phyloP scores from a whole-genome alignment of 2,329 filamentous ascomycete genomes.

The Ophiocordyceps camponoti-saundersi region DNA sequence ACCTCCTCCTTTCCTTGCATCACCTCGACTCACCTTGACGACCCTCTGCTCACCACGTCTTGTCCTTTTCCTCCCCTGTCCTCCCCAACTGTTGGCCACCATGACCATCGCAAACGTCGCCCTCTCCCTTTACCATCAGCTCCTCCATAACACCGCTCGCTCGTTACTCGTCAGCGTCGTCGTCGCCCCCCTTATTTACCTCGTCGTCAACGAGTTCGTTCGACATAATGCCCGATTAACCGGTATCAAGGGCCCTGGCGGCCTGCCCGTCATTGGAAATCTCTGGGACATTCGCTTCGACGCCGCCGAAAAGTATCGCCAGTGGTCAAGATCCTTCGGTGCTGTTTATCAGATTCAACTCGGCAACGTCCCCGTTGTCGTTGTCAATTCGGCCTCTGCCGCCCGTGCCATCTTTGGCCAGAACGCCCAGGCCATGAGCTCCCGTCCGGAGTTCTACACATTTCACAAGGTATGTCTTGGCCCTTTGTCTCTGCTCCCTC shows the following conservation, averaged over 20 bases:
- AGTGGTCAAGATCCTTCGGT: slow-evolving; percentile 31
- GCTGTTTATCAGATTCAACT: slow-evolving; percentile 39
- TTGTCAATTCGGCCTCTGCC: slow-evolving; percentile 35
- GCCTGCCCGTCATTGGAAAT: slow-evolving; percentile 37
- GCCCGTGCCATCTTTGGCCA: slow-evolving; percentile 33
- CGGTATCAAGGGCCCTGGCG: slow-evolving; percentile 28
- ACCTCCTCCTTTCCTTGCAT: too few relatives aligned
- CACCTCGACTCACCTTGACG: neutral
- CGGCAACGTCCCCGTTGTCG: slow-evolving; percentile 37
- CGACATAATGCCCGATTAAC: slow-evolving; percentile 25
- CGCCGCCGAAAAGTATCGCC: slow-evolving; percentile 37
- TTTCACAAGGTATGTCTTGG: slow-evolving; percentile 32
- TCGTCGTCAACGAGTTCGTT: slow-evolving; percentile 31
- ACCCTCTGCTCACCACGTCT: neutral
- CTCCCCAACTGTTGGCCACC: neutral
- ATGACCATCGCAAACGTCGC: slow-evolving; percentile 13
- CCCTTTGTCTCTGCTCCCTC: too few relatives aligned
- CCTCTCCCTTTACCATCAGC: slow-evolving; percentile 5
- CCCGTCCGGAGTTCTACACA: slow-evolving; percentile 39
- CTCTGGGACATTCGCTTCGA: slow-evolving; percentile 35
- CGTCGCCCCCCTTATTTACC: slow-evolving; percentile 22
- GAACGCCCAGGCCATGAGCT: slow-evolving; percentile 35
- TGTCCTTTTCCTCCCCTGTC: neutral
- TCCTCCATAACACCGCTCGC: slow-evolving; percentile 8
- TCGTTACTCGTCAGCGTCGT: slow-evolving; percentile 8